These are phyloP conservation scores for Astraeus odoratus DNA, from an alignment of 768 basidiomycete genomes.

Conservation along the genomic window DNA sequence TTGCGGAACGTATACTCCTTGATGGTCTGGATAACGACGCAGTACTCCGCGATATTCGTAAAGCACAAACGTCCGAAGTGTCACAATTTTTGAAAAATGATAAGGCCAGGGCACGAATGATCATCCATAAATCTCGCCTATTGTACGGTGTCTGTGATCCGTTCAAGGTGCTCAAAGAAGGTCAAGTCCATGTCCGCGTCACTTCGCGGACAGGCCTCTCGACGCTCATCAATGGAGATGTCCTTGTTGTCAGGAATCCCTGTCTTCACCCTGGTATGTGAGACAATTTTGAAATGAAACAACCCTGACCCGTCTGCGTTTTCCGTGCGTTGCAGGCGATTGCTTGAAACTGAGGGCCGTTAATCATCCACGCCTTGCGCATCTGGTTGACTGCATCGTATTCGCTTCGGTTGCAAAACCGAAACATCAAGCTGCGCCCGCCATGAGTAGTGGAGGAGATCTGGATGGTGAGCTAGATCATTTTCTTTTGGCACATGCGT, in stretches of 20 bases:
- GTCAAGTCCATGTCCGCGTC: constrained; percentile 57
- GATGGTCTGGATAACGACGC: constrained; percentile 43
- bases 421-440: constrained; percentile 55
- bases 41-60: constrained; percentile 36
- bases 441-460: constrained; percentile 67
- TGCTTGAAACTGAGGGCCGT: constrained; percentile 59
- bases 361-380: constrained; percentile 39
- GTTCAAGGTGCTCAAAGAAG: constrained; percentile 52
- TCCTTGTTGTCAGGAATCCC: constrained; percentile 60
- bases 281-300: no score
- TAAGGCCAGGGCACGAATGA: constrained; percentile 49
- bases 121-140: constrained; percentile 54
- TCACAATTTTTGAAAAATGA: constrained; percentile 46
- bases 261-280: constrained; percentile 57
- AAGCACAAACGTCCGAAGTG: constrained; percentile 43
- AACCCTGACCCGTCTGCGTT: no score
- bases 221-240: constrained; percentile 53
- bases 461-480: constrained; percentile 38
- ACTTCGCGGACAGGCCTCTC: constrained; percentile 44
- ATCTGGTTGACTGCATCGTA: constrained; percentile 62
- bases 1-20: constrained; percentile 48
- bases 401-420: constrained; percentile 53
- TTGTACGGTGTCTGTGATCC: constrained; percentile 68
- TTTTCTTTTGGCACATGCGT: neutral
- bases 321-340: constrained; percentile 36